Conservation (phyloP, 805 yeast genomes). For the Candida alai region DNA sequence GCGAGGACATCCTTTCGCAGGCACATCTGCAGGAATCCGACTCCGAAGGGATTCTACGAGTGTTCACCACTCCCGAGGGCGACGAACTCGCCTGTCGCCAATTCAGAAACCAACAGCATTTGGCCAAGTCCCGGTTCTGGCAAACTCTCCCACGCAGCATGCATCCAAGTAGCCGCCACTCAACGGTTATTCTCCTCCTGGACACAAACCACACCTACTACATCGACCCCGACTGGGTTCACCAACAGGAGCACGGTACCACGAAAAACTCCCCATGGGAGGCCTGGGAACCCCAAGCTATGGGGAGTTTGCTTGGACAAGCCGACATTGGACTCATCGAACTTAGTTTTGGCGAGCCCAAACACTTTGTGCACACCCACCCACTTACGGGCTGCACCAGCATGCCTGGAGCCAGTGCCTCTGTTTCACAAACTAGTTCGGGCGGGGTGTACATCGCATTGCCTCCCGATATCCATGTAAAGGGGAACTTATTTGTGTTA, state of each 20-base stretch:
- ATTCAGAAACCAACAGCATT: background rate
- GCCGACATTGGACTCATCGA: constrained; percentile 3
- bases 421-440: background rate
- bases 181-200: background rate
- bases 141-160: background rate
- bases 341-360: background rate
- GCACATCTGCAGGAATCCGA: background rate
- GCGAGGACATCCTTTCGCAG: too few species aligned
- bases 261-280: constrained; percentile 3
- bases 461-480: constrained; percentile 1
- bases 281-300: background rate
- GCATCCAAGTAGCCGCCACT: background rate
- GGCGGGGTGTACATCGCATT: background rate
- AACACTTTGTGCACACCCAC: background rate
- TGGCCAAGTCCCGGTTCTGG: constrained; percentile 3
- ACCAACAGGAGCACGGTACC: too few species aligned
- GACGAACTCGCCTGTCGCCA: background rate
- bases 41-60: background rate
- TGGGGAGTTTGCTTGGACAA: too few species aligned
- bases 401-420: background rate
- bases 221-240: too few species aligned
- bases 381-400: constrained; percentile 2
- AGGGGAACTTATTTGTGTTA: background rate
- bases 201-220: constrained; percentile 1
- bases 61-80: background rate